Evolutionary conservation across 306 rosid species (phyloP), one percentile per base, ranked within the genome.

Genomic region (Prunus mira): DNA sequence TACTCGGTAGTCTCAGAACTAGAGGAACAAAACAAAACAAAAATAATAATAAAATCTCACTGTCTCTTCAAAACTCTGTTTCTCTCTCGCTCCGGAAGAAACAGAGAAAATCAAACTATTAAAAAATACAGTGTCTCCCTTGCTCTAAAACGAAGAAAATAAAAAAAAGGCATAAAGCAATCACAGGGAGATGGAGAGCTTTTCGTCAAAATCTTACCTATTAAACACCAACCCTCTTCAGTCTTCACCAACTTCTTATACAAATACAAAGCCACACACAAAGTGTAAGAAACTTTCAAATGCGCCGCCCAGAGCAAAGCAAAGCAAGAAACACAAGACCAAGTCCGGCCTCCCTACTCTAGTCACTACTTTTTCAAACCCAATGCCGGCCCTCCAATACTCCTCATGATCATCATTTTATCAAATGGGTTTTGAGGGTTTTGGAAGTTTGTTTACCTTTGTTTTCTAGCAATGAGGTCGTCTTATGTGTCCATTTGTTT

Each of bases 131-230:
- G 43, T 22, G 7, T 24, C 65, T 45, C 50, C 68, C 0, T 62
- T 0, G 11, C 65, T 83, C 61, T 38, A 15, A 28, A 28, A 32
- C 72, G 47, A 38, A 6, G 58, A n/a, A 54, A 32, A 22, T 13
- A 25, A 55, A 32, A 32, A 32, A 34, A 34, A 70, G n/a, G 19
- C 20, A 80, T 19, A 82, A 66, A 51, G 27, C 15, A 82, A 79
- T 58, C 17, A 34, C 3, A 73, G 64, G 77, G 67, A 75, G 28
- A 17, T 56, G 5, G 45, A 54, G 17, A 15, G 69, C 68, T 54
- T 32, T 74, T 78, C 62, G 45, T 74, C 52, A 55, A 60, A 80
- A 63, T 64, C 87, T 65, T 84, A 90, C 91, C 89, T 66, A 82
- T 81, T 82, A 78, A 80, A 78, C 71, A 85, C 86, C 88, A 85